These are phyloP conservation scores for Meripilus lineatus DNA, from an alignment of 1,284 basidiomycete genomes.

Conservation along the genomic window DNA sequence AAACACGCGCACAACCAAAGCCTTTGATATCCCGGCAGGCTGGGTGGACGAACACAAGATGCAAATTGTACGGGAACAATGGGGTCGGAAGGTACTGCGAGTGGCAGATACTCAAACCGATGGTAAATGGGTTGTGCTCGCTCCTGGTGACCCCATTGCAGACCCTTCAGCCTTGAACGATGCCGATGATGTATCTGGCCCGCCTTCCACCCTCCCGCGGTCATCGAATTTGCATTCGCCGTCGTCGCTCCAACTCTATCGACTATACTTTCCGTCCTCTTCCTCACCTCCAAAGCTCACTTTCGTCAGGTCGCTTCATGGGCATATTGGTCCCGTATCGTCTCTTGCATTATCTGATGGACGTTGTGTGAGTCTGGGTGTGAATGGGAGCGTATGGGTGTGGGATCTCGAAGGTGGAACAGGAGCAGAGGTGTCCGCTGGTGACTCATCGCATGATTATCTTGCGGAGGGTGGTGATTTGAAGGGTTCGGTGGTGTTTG, in stretches of 20 bases:
- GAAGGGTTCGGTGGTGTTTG: conserved; percentile 57
- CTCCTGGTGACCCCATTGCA: conserved; percentile 41
- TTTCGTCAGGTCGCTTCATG: conserved; percentile 68
- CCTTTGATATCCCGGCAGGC: conserved; percentile 64
- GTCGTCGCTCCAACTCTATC: conserved; percentile 65
- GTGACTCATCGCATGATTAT: not conserved
- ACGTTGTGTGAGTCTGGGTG: conserved; percentile 68
- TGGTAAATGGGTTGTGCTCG: conserved; percentile 79
- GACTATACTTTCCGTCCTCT: conserved; percentile 55
- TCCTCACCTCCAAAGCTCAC: conserved; percentile 52
- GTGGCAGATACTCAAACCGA: conserved; percentile 73
- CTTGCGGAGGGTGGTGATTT: conserved; percentile 8
- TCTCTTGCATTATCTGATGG: conserved; percentile 72
- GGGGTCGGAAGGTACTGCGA: conserved; percentile 62
- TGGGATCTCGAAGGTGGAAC: conserved; percentile 75
- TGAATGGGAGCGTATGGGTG: conserved; percentile 71
- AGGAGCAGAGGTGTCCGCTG: conserved; percentile 47
- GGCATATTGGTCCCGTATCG: conserved; percentile 60
- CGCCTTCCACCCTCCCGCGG: conserved; percentile 11
- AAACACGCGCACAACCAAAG: conserved; percentile 56
- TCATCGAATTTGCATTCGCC: conserved; percentile 41
- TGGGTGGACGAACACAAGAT: conserved; percentile 67
- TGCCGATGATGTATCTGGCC: no score
- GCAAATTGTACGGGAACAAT: conserved; percentile 62
- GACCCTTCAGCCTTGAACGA: conserved; percentile 2